Conservation (phyloP, 2,329 filamentous ascomycete species). For the Diplodia intermedia region DNA sequence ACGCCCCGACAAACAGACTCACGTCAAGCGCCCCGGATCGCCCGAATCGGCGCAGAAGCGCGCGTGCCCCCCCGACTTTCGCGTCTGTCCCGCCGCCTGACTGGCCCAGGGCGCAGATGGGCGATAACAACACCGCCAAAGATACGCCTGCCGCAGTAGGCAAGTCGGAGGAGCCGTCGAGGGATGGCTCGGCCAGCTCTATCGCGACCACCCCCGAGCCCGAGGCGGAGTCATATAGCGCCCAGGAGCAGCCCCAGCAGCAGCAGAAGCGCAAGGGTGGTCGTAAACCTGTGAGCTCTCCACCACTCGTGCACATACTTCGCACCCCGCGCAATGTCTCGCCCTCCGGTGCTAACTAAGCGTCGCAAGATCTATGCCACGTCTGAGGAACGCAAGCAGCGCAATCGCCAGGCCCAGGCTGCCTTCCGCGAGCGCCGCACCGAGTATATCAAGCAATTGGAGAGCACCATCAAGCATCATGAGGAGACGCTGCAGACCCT, state of each 20-base stretch:
- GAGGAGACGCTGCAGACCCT: conserved; percentile 92
- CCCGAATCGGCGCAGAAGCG: conserved; percentile 38
- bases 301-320: conserved; percentile 35
- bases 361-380: conserved; percentile 89
- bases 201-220: conserved; percentile 58
- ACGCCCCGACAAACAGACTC: conserved; percentile 45
- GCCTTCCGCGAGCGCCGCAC: conserved; percentile 96
- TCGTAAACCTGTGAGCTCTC: conserved; percentile 83
- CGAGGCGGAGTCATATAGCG: conserved; percentile 51
- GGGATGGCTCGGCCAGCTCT: conserved; percentile 56
- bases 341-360: conserved; percentile 47
- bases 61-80: conserved; percentile 46
- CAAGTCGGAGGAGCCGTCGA: conserved; percentile 46
- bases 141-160: conserved; percentile 55
- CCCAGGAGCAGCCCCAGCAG: conserved; percentile 53
- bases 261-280: conserved; percentile 94
- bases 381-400: conserved; percentile 96
- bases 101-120: conserved; percentile 51
- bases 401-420: conserved; percentile 95
- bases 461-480: conserved; percentile 96
- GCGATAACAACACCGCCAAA: conserved; percentile 53
- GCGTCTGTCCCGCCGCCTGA: conserved; percentile 41
- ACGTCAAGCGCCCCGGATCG: conserved; percentile 32
- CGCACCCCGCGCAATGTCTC: conserved; percentile 43
- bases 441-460: conserved; percentile 99